phyloP scores from a whole-genome alignment of 768 basidiomycete genomes.

The Favolaschia claudopus region DNA sequence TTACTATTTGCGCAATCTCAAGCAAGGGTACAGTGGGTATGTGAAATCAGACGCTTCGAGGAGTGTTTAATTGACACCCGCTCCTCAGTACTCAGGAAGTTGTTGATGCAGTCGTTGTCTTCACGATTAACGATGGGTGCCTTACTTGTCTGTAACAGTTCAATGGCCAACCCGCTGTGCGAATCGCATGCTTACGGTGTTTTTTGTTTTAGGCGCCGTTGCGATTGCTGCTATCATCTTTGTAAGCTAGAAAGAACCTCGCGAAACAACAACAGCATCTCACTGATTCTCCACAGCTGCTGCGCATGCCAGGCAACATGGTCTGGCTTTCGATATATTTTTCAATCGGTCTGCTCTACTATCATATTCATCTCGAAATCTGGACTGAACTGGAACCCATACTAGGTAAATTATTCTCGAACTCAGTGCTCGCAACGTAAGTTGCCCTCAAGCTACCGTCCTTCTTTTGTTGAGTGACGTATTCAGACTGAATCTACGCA shows the following conservation, averaged over 20 bases:
- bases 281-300: not conserved
- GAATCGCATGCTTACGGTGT: not conserved
- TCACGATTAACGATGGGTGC: constrained; percentile 15
- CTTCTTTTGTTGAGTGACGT: not conserved
- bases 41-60: not conserved
- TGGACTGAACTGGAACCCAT: too few species aligned
- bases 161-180: not conserved
- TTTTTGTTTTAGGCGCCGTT: constrained; percentile 3
- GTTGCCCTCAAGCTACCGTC: too few species aligned
- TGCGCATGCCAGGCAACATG: constrained; percentile 13
- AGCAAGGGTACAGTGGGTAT: constrained; percentile 17
- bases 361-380: too few species aligned
- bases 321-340: constrained; percentile 21
- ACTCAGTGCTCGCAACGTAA: constrained; percentile 20
- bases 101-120: constrained; percentile 12
- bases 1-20: constrained; percentile 20
- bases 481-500: constrained; percentile 21
- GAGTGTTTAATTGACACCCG: not conserved
- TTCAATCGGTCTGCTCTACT: constrained; percentile 9
- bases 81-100: constrained; percentile 13
- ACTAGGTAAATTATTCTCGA: too few species aligned
- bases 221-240: constrained; percentile 7
- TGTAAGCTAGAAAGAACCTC: not conserved
- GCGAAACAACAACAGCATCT: not conserved
- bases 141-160: too few species aligned